phyloP scores from a whole-genome alignment of 352 stramenopile genomes.

The Phytophthora pisi region DNA sequence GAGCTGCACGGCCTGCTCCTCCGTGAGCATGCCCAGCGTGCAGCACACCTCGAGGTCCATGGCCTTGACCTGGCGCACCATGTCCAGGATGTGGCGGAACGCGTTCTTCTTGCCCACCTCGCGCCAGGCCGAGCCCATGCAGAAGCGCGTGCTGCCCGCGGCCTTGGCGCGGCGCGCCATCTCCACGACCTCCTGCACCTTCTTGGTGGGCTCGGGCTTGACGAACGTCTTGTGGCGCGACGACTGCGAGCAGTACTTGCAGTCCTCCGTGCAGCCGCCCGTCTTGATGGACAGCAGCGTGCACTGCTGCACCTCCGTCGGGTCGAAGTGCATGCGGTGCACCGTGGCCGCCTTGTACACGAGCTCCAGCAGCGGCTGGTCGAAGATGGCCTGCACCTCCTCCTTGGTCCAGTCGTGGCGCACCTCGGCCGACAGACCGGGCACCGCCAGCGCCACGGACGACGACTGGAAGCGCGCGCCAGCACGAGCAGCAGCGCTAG shows the following conservation, averaged over 20 bases:
- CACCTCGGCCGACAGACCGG: constrained; percentile 67
- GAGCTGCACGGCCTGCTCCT: constrained; percentile 95
- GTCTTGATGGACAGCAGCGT: constrained; percentile 98
- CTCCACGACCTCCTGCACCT: constrained; percentile 96
- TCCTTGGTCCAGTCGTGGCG: constrained; percentile 94
- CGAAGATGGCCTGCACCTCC: constrained; percentile 95
- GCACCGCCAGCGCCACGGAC: constrained; percentile 62
- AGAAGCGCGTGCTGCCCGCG: constrained; percentile 97
- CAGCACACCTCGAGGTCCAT: constrained; percentile 96
- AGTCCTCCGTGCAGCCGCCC: constrained; percentile 93
- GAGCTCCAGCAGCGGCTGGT: constrained; percentile 96
- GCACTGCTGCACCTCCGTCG: constrained; percentile 97
- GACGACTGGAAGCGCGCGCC: constrained; percentile 40
- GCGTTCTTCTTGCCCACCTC: constrained; percentile 99
- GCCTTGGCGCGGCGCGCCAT: constrained; percentile 95
- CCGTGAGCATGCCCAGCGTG: constrained; percentile 97
- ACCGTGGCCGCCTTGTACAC: constrained; percentile 96
- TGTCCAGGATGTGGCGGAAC: constrained; percentile 97
- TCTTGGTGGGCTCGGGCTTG: constrained; percentile 97
- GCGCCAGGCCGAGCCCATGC: constrained; percentile 98
- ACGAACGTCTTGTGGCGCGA: constrained; percentile 98
- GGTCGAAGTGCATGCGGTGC: constrained; percentile 98
- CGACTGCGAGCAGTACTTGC: constrained; percentile 97
- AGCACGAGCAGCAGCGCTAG: not conserved
- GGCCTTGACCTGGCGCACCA: constrained; percentile 93